phyloP scores from a whole-genome alignment of 805 yeast genomes.

The Sugiyamaella lignohabitans region DNA sequence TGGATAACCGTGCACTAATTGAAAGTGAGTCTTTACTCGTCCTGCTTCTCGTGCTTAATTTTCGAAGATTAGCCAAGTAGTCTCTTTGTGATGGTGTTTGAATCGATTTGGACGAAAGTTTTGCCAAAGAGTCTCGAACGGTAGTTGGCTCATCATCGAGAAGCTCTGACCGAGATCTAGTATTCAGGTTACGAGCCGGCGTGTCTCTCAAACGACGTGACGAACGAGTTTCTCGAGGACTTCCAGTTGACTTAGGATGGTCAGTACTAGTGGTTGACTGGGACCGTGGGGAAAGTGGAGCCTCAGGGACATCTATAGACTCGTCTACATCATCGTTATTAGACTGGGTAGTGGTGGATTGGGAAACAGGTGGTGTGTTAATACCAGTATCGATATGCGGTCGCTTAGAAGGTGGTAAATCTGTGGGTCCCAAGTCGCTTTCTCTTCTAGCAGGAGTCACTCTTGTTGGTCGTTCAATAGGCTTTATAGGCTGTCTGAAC shows the following conservation, averaged over 20 bases:
- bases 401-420: not conserved
- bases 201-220: not conserved
- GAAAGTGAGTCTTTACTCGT: not conserved
- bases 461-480: not conserved
- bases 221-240: not conserved
- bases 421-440: not conserved
- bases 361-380: not conserved
- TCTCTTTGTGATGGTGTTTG: not conserved
- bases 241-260: no score
- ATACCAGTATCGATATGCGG: not conserved
- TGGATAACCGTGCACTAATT: slow-evolving; percentile 4
- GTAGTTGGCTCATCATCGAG: not conserved
- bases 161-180: not conserved
- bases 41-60: not conserved
- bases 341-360: not conserved
- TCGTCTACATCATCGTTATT: no score
- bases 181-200: not conserved
- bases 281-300: not conserved
- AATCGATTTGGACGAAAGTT: not conserved
- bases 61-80: not conserved
- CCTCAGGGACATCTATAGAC: not conserved
- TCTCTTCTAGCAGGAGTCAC: not conserved
- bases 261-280: not conserved
- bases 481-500: not conserved
- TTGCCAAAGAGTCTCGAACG: not conserved